These are phyloP conservation scores for Quercus aquifolioides DNA, from an alignment of 306 rosid species.

Conservation along the genomic window DNA sequence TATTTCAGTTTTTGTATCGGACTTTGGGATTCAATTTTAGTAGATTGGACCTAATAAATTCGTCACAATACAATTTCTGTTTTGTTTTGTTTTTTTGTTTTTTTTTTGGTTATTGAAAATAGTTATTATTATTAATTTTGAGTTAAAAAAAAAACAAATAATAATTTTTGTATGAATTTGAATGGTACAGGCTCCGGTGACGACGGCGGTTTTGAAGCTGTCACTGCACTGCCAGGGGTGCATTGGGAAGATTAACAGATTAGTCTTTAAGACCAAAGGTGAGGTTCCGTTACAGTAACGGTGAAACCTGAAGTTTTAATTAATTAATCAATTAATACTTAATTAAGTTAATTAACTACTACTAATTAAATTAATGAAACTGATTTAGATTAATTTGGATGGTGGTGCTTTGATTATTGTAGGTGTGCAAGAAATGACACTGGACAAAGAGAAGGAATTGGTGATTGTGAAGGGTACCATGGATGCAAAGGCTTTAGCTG, in stretches of 20 bases:
- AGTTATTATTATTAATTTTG: background rate
- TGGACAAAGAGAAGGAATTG: slow-evolving; percentile 55
- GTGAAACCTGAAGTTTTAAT: too few relatives aligned
- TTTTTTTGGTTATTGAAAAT: background rate
- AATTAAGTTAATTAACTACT: too few relatives aligned
- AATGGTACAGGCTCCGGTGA: slow-evolving; percentile 47
- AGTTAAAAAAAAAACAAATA: background rate
- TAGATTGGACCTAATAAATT: too few relatives aligned
- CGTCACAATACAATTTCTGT: background rate
- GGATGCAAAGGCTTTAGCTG: slow-evolving; percentile 56
- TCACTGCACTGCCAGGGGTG: slow-evolving; percentile 68
- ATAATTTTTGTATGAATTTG: background rate
- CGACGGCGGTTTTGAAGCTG: slow-evolving; percentile 63
- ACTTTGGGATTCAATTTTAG: background rate
- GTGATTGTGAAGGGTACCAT: slow-evolving; percentile 60
- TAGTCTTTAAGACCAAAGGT: slow-evolving; percentile 53
- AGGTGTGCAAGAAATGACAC: slow-evolving; percentile 46
- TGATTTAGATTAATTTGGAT: background rate
- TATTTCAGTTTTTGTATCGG: background rate
- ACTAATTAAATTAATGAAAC: background rate
- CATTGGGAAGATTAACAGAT: slow-evolving; percentile 38
- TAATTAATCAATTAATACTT: background rate
- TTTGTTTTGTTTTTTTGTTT: background rate
- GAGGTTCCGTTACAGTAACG: background rate
- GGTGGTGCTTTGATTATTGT: background rate